A percentile compares a stretch with the other conserved stretches of the same genome.
phyloP scores from a whole-genome alignment of 2,329 filamentous ascomycete genomes.

The Spiromastix sp. region DNA sequence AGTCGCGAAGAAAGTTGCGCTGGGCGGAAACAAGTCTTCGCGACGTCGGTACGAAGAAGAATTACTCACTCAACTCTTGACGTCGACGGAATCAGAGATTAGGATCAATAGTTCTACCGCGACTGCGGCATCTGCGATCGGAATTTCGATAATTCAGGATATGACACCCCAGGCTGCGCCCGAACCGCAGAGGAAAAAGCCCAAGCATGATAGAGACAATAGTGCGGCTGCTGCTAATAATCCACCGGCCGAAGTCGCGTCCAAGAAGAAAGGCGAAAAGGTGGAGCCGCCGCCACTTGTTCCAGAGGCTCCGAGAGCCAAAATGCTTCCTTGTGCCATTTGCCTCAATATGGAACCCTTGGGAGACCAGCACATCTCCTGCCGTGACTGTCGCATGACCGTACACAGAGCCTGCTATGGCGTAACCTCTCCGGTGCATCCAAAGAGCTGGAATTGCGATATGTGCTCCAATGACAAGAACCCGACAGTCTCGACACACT shows the following conservation, averaged over 20 bases:
- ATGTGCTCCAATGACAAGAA: slow-evolving; percentile 92
- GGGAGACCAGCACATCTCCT: slow-evolving; percentile 64
- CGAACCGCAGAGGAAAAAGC: slow-evolving; percentile 51
- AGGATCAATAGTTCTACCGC: slow-evolving; percentile 33
- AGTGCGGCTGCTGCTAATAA: slow-evolving; percentile 38
- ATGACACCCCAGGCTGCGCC: slow-evolving; percentile 18
- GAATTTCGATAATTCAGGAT: slow-evolving; percentile 27
- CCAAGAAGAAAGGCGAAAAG: slow-evolving; percentile 55
- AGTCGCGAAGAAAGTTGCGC: slow-evolving; percentile 73
- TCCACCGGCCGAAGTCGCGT: slow-evolving; percentile 39
- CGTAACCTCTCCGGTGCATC: slow-evolving; percentile 57
- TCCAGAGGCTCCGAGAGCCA: slow-evolving; percentile 70
- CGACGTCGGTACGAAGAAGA: slow-evolving; percentile 90
- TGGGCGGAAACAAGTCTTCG: slow-evolving; percentile 69
- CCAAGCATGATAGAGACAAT: slow-evolving; percentile 43
- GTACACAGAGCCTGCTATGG: slow-evolving; percentile 92
- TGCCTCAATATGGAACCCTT: slow-evolving; percentile 65
- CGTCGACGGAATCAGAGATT: slow-evolving; percentile 35
- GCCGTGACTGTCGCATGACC: slow-evolving; percentile 78
- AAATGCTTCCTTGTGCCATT: slow-evolving; percentile 71
- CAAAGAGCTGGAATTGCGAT: slow-evolving; percentile 85
- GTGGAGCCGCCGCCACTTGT: slow-evolving; percentile 50
- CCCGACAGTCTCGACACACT: slow-evolving; percentile 83
- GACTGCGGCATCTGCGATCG: slow-evolving; percentile 33
- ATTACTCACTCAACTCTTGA: slow-evolving; percentile 42